Percentiles rank a stretch among this genome's conserved stretches.
Evolutionary conservation across 371 early-diverging fungal genomes (phyloP).

Genomic region (Mortierella sp.): DNA sequence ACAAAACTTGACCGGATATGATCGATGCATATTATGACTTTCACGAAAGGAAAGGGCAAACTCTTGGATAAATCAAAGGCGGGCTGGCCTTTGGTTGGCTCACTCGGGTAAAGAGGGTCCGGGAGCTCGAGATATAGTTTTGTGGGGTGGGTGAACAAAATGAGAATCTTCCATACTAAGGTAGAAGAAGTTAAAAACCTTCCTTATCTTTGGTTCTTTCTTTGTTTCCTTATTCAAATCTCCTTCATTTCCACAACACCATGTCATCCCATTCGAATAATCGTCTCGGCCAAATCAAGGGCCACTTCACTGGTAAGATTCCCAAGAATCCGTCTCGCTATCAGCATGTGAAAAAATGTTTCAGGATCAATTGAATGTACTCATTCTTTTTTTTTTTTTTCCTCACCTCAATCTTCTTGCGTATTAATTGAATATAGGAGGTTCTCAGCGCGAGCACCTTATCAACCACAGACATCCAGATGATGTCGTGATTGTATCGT

Average conservation of each 20-base stretch:
- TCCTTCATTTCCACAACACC: neutral
- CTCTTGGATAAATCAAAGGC: neutral
- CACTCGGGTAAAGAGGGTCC: neutral
- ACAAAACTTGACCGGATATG: too few species aligned
- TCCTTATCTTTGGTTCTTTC: neutral
- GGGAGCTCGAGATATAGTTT: neutral
- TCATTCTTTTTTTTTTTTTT: neutral
- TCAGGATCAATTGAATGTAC: neutral
- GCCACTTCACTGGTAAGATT: conserved; percentile 41
- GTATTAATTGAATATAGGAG: conserved; percentile 12
- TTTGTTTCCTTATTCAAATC: conserved; percentile 5
- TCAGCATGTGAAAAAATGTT: too few species aligned
- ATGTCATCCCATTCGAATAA: conserved; percentile 47
- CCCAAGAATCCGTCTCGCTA: neutral
- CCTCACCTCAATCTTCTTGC: neutral
- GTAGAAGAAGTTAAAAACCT: neutral
- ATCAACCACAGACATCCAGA: conserved; percentile 65
- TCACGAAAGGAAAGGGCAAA: too few species aligned
- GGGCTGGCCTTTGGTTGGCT: conserved; percentile 13
- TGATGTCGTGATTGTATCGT: conserved; percentile 87
- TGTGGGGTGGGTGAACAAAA: conserved; percentile 4
- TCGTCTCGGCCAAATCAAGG: conserved; percentile 54
- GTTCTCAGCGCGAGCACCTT: conserved; percentile 36
- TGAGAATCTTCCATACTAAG: neutral
- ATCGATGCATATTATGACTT: too few species aligned